Conservation (phyloP, 2,329 filamentous ascomycete species). For the Diaporthe batatas region DNA sequence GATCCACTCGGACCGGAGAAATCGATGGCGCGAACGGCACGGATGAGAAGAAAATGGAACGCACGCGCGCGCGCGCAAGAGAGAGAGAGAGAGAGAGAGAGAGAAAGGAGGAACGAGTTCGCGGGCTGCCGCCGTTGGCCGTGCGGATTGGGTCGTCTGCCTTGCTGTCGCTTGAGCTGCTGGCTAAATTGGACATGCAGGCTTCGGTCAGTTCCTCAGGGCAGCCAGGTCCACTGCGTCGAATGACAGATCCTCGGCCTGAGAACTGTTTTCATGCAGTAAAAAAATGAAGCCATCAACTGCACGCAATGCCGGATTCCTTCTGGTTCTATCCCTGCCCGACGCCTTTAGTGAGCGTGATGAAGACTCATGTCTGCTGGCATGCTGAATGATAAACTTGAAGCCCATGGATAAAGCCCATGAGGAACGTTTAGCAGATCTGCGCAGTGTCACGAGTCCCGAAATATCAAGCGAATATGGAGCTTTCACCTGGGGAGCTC, state of each 20-base stretch:
- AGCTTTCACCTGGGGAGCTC: background rate
- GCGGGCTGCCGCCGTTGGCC: background rate
- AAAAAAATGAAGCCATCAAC: background rate
- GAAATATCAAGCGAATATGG: background rate
- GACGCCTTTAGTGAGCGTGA: background rate
- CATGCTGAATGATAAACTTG: background rate
- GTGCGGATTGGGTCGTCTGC: background rate
- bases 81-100: background rate
- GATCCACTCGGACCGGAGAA: conserved; percentile 6
- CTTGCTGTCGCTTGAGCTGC: background rate
- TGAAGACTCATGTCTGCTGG: background rate
- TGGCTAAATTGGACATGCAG: conserved; percentile 9
- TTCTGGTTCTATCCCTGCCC: background rate
- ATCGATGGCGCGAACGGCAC: background rate
- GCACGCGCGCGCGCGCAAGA: too few species aligned
- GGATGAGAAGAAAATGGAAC: background rate
- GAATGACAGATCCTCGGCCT: background rate
- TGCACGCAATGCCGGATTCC: background rate
- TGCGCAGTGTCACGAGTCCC: background rate
- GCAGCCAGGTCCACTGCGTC: background rate
- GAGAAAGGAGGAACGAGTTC: background rate
- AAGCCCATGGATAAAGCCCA: too few species aligned
- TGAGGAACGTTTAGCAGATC: background rate
- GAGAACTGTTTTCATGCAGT: background rate
- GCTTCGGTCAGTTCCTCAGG: background rate